These are phyloP conservation scores for Acanthamoeba lugdunensis DNA, from an alignment of 208 protist genomes.

Conservation along the genomic window DNA sequence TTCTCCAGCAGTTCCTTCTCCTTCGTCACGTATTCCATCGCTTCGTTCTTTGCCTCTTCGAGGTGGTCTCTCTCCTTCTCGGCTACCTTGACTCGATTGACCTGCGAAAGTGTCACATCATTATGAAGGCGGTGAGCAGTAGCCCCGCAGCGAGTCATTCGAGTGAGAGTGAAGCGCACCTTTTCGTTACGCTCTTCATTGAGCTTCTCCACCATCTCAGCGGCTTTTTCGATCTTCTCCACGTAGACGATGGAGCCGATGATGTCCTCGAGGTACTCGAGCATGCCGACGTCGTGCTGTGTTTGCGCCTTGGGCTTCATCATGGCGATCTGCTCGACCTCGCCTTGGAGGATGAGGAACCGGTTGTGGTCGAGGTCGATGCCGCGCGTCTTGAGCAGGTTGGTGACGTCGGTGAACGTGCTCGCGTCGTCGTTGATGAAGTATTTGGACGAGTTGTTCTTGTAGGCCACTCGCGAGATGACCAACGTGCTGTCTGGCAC, in stretches of 20 bases:
- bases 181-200: conserved; percentile 93
- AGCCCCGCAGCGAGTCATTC: neutral
- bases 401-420: conserved; percentile 86
- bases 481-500: conserved; percentile 92
- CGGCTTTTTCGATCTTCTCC: conserved; percentile 91
- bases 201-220: conserved; percentile 90
- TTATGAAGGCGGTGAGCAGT: neutral
- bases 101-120: conserved; percentile 43
- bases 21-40: conserved; percentile 93
- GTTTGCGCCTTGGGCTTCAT: conserved; percentile 98
- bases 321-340: conserved; percentile 99
- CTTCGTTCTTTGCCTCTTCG: conserved; percentile 92
- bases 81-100: conserved; percentile 93
- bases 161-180: conserved; percentile 75
- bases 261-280: conserved; percentile 99
- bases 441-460: conserved; percentile 95
- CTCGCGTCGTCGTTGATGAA: conserved; percentile 87
- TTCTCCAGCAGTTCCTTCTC: conserved; percentile 93
- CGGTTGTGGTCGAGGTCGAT: conserved; percentile 99
- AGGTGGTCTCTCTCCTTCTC: conserved; percentile 93
- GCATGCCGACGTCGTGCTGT: conserved; percentile 96
- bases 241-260: conserved; percentile 95
- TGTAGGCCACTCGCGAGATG: conserved; percentile 91
- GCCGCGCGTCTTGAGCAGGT: conserved; percentile 93
- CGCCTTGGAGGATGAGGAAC: conserved; percentile 99